Evolutionary conservation across 345 rosid genomes (phyloP).

Genomic region (Aquilaria yunnanensis): DNA sequence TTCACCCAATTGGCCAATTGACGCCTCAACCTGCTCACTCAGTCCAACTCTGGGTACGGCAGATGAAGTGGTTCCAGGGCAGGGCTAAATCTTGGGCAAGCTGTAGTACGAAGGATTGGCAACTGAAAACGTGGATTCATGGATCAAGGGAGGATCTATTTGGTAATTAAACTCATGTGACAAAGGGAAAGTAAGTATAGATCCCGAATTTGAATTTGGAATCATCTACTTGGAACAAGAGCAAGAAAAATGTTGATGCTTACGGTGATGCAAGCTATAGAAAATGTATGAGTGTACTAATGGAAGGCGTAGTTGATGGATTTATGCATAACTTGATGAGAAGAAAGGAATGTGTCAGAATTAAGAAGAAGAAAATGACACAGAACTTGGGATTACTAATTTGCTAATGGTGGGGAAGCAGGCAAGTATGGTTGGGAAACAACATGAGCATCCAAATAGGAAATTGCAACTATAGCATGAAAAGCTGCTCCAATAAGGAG

Average conservation of each 20-base stretch:
- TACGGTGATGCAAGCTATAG: background rate
- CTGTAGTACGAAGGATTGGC: slow-evolving; percentile 79
- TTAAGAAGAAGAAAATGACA: background rate
- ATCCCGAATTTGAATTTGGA: slow-evolving; percentile 28
- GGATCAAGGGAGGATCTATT: slow-evolving; percentile 86
- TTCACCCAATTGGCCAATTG: slow-evolving; percentile 41
- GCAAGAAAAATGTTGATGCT: background rate
- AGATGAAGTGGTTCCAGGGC: slow-evolving; percentile 28
- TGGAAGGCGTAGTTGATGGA: background rate
- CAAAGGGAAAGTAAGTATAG: slow-evolving; percentile 15
- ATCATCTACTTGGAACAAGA: background rate
- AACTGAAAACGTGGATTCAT: slow-evolving; percentile 69
- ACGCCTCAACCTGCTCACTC: slow-evolving; percentile 20
- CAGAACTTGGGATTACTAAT: background rate
- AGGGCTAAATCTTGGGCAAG: slow-evolving; percentile 89
- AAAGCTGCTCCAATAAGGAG: slow-evolving; percentile 67
- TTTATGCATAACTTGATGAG: no score
- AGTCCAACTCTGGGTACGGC: slow-evolving; percentile 25
- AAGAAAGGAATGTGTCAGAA: no score
- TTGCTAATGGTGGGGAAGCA: no score
- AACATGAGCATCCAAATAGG: slow-evolving; percentile 42
- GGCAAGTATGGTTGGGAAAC: background rate
- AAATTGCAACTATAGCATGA: slow-evolving; percentile 53
- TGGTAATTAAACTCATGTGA: slow-evolving; percentile 5
- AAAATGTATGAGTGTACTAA: background rate